These are phyloP conservation scores for Scutellospora calospora DNA, from an alignment of 371 early-diverging fungal species.

Conservation along the genomic window DNA sequence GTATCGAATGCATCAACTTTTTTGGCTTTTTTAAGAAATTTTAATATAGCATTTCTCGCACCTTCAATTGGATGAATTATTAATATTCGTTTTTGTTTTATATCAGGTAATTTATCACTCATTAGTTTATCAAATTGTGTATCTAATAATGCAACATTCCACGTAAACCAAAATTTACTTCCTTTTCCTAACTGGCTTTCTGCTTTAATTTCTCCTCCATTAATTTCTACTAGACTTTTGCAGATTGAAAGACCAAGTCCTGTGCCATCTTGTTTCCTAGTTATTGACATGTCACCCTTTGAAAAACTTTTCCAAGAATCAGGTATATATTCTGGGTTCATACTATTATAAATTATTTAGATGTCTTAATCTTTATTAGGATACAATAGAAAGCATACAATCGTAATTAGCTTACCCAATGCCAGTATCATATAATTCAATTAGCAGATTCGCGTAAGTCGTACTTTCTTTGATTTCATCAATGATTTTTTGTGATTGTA, in stretches of 20 bases:
- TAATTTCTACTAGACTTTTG: slow-evolving; percentile 53
- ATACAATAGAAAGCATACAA: background rate
- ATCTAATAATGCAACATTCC: slow-evolving; percentile 43
- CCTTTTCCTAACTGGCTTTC: slow-evolving; percentile 52
- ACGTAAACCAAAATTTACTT: slow-evolving; percentile 54
- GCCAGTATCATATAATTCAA: slow-evolving; percentile 44
- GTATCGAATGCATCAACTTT: slow-evolving; percentile 10
- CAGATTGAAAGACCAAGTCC: slow-evolving; percentile 56
- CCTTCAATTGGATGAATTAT: slow-evolving; percentile 40
- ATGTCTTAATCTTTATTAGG: too few relatives aligned
- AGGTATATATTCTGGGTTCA: slow-evolving; percentile 52
- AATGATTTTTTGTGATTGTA: background rate
- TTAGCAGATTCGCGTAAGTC: background rate
- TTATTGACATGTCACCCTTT: slow-evolving; percentile 53
- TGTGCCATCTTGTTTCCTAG: slow-evolving; percentile 53
- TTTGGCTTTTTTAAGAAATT: background rate
- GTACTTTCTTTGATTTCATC: background rate
- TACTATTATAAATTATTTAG: slow-evolving; percentile 42
- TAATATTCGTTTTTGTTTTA: background rate
- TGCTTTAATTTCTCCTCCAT: slow-evolving; percentile 50
- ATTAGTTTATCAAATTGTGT: background rate
- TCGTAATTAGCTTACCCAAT: slow-evolving; percentile 31
- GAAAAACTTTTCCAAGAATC: slow-evolving; percentile 57
- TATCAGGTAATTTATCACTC: background rate
- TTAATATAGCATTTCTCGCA: slow-evolving; percentile 10